A percentile compares a stretch with the other conserved stretches of the same genome.
These are phyloP conservation scores for Nemania sp. DNA, from an alignment of 2,329 filamentous ascomycete genomes.

Conservation along the genomic window DNA sequence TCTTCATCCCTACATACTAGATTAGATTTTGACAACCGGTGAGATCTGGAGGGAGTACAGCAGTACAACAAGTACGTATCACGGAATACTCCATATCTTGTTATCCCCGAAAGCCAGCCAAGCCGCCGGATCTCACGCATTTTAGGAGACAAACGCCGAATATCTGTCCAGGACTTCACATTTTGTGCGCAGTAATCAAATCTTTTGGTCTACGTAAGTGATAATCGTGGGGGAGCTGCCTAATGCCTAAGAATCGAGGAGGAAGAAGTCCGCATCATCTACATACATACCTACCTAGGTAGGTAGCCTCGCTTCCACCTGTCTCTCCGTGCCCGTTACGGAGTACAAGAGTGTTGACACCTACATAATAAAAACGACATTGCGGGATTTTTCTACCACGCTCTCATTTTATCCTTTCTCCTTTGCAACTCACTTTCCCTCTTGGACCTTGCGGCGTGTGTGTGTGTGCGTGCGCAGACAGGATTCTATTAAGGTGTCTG, in stretches of 20 bases:
- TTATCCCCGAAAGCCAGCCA: background rate
- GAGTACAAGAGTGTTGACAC: background rate
- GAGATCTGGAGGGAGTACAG: no score
- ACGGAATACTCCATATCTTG: no score
- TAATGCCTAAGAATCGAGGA: no score
- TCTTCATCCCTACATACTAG: no score
- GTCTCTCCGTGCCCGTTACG: background rate
- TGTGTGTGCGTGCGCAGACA: background rate
- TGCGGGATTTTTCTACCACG: conserved; percentile 5
- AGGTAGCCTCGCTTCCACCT: conserved; percentile 11
- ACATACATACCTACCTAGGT: background rate
- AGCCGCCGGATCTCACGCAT: background rate
- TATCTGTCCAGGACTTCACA: background rate
- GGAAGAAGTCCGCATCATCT: no score
- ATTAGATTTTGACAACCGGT: background rate
- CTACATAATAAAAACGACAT: background rate
- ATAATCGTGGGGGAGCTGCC: no score
- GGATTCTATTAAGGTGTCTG: background rate
- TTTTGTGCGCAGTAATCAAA: background rate
- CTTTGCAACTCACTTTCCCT: background rate
- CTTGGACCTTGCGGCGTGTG: background rate
- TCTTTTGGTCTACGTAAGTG: no score
- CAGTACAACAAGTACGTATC: no score
- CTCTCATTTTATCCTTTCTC: background rate
- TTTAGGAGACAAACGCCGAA: background rate